phyloP scores from a whole-genome alignment of 768 basidiomycete species.

The Terana coerulea region DNA sequence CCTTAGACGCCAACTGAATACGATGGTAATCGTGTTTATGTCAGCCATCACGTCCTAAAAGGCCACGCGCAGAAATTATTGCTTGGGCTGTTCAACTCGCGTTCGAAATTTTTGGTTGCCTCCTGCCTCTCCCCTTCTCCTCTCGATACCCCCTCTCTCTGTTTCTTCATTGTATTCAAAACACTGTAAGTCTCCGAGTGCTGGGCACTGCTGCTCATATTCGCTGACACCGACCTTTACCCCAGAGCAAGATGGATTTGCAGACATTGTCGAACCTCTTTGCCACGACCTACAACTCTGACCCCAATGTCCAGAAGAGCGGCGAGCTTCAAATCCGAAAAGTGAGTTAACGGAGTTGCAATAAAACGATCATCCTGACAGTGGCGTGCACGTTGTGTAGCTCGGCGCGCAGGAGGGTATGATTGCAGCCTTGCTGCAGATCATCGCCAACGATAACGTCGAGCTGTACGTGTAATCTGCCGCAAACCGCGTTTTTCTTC shows the following conservation, averaged over 20 bases:
- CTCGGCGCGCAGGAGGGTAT: conserved; percentile 79
- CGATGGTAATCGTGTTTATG: conserved; percentile 4
- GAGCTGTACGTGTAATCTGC: conserved; percentile 63
- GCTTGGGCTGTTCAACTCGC: conserved; percentile 5
- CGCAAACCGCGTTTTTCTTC: conserved; percentile 19
- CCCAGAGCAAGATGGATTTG: conserved; percentile 53
- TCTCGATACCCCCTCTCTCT: conserved; percentile 6
- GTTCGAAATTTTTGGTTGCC: conserved; percentile 1
- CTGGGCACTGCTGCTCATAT: too few relatives aligned
- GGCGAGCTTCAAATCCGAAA: conserved; percentile 87
- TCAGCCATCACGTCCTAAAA: conserved; percentile 7
- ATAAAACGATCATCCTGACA: too few relatives aligned
- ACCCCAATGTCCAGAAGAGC: conserved; percentile 83
- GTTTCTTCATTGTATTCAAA: conserved; percentile 3
- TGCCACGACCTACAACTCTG: conserved; percentile 73
- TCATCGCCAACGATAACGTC: conserved; percentile 73
- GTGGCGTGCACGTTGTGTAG: too few relatives aligned
- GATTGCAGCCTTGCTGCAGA: conserved; percentile 79
- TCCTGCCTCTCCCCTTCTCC: background rate
- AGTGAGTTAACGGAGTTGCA: too few relatives aligned
- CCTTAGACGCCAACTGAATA: too few relatives aligned
- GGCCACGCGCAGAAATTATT: too few relatives aligned
- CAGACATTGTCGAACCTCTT: conserved; percentile 76
- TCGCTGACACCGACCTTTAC: background rate
- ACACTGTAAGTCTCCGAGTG: background rate